Evolutionary conservation across 805 yeast species (phyloP).

Genomic region (Candida golubevii): DNA sequence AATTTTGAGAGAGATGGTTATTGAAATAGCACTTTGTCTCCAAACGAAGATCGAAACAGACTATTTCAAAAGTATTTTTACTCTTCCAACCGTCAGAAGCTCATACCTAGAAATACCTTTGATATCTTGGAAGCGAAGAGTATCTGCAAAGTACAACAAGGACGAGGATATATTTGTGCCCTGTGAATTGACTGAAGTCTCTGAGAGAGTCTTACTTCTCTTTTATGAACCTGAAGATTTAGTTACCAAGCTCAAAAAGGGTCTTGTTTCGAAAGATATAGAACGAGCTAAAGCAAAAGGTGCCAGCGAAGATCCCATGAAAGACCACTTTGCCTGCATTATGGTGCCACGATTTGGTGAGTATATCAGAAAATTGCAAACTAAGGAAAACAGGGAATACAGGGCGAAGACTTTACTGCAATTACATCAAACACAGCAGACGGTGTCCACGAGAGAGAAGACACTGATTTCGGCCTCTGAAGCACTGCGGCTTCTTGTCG

Average conservation of each 20-base stretch:
- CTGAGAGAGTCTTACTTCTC: slow-evolving; percentile 44
- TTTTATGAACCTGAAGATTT: slow-evolving; percentile 47
- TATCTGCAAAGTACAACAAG: slow-evolving; percentile 46
- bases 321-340: slow-evolving; percentile 33
- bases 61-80: slow-evolving; percentile 15
- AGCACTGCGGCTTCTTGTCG: slow-evolving; percentile 38
- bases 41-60: slow-evolving; percentile 25
- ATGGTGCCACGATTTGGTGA: slow-evolving; percentile 49
- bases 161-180: slow-evolving; percentile 54
- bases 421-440: slow-evolving; percentile 6
- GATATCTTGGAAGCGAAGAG: slow-evolving; percentile 49
- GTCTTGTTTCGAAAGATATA: slow-evolving; percentile 8
- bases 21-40: slow-evolving; percentile 34
- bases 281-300: slow-evolving; percentile 7
- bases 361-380: slow-evolving; percentile 40
- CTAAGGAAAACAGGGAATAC: slow-evolving; percentile 44
- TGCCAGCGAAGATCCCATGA: slow-evolving; percentile 16
- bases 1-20: slow-evolving; percentile 45
- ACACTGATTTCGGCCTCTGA: slow-evolving; percentile 23
- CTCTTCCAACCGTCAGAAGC: slow-evolving; percentile 21
- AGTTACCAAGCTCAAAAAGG: slow-evolving; percentile 19
- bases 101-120: slow-evolving; percentile 34
- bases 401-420: slow-evolving; percentile 19
- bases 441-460: neutral
- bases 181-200: slow-evolving; percentile 31